Base-by-base conservation (phyloP, 192 early-diverging fungal genomes). In the Umbelopsis sp. region DNA sequence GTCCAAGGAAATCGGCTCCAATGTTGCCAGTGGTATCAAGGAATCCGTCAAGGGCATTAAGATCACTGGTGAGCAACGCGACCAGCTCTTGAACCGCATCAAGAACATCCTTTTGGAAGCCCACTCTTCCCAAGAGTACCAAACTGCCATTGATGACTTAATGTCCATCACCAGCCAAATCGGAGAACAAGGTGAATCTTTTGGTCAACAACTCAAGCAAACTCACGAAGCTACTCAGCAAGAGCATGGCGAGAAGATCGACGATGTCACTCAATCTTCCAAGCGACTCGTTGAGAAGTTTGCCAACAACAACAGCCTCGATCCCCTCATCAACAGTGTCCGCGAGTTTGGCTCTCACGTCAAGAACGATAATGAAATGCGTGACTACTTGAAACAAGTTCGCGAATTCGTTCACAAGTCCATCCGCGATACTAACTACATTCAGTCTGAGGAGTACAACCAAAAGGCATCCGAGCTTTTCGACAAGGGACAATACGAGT, bases 261-360 rank as follows among this genome's bases (percentile, higher is more conserved):
- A 77, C 13, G 44, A 72, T 37, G 78, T 78, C 25, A 44, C 70
- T 13, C 22, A 64, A 49, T 84, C 80, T 69, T 82, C 86, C 23
- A 81, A 82, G 48, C 22, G 72, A 27, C 74, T 87, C 12, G 64
- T 87, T 35, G 86, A 87, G 69, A 85, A 85, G 71, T 84, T 87
- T 78, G 80, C 86, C 68, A 76, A 78, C 66, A 70, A 77, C 55
- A 68, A 80, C 37, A 79, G 81, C 3, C 78, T 85, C 12, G 78
- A 82, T 52, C 74, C 72, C 27, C 73, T 87, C 52, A 74, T 81
- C 44, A 41, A 58, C 4, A 66, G 64, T n/a, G 16, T 85, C 7
- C 70, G 61, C 46, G 76, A 80, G 10, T 68, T 87, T 35, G 71
- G 75, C 30, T 33, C 22, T 2, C 48, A 74, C 18, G 37, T 82